A percentile compares a stretch with the other conserved stretches of the same genome.
These are phyloP conservation scores for Crithidia expoeki DNA, from an alignment of 208 protist species.

Conservation along the genomic window DNA sequence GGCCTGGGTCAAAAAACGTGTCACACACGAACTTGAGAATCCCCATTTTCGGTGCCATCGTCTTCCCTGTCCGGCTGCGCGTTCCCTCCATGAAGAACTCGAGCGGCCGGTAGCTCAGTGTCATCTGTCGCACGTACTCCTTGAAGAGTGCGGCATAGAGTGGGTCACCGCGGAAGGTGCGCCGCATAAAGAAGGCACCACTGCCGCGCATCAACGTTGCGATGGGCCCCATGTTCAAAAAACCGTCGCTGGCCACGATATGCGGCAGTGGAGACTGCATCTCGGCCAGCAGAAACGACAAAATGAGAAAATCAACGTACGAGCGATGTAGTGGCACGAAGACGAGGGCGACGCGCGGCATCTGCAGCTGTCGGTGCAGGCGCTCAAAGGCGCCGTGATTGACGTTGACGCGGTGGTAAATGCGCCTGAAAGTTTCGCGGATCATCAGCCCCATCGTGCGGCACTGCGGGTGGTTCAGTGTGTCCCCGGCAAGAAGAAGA, in stretches of 20 bases:
- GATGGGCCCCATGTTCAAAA: constrained; percentile 75
- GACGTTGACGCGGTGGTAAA: constrained; percentile 73
- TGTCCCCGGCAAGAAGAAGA: constrained; percentile 79
- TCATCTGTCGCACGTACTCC: constrained; percentile 85
- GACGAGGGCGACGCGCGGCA: constrained; percentile 66
- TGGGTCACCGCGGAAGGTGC: constrained; percentile 76
- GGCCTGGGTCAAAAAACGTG: constrained; percentile 61
- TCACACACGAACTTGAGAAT: constrained; percentile 91
- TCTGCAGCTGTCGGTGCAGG: constrained; percentile 45
- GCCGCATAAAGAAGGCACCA: constrained; percentile 93
- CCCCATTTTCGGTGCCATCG: constrained; percentile 85
- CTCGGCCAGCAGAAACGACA: constrained; percentile 78
- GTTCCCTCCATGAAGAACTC: constrained; percentile 93
- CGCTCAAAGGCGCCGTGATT: constrained; percentile 67
- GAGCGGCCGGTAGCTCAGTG: constrained; percentile 50
- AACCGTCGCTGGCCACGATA: constrained; percentile 90
- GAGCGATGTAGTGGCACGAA: constrained; percentile 82
- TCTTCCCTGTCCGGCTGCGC: constrained; percentile 89
- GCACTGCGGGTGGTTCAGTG: constrained; percentile 58
- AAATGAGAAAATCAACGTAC: constrained; percentile 91
- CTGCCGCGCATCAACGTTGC: constrained; percentile 82
- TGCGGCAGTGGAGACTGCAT: constrained; percentile 76
- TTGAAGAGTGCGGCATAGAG: constrained; percentile 83
- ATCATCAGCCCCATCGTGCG: constrained; percentile 62
- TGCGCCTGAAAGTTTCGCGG: constrained; percentile 55